phyloP scores from a whole-genome alignment of 805 yeast species.

The Candida palmyrensis region DNA sequence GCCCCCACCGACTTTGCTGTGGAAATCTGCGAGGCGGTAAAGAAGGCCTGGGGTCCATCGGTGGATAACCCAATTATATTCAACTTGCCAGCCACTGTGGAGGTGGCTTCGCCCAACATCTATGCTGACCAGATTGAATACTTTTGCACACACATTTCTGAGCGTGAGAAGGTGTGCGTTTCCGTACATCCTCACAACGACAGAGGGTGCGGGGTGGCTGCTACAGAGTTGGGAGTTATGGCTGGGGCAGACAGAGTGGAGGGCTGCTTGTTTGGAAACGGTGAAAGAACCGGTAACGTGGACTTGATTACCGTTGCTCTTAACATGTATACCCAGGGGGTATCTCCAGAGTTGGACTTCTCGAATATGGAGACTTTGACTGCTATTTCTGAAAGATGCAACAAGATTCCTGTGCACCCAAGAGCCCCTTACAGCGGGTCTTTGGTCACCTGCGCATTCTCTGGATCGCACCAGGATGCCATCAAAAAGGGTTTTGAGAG shows the following conservation, averaged over 20 bases:
- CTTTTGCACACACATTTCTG: slow-evolving; percentile 53
- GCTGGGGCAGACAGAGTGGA: slow-evolving; percentile 90
- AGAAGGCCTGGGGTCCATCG: slow-evolving; percentile 68
- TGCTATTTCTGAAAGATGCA: slow-evolving; percentile 72
- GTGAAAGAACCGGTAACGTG: slow-evolving; percentile 85
- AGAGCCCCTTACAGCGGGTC: slow-evolving; percentile 84
- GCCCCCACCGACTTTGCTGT: slow-evolving; percentile 60
- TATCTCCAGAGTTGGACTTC: slow-evolving; percentile 66
- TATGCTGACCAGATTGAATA: slow-evolving; percentile 84
- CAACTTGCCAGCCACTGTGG: slow-evolving; percentile 83
- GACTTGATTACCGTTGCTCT: slow-evolving; percentile 75
- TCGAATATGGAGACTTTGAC: slow-evolving; percentile 61
- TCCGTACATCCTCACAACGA: slow-evolving; percentile 83
- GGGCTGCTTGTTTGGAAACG: slow-evolving; percentile 82
- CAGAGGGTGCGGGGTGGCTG: slow-evolving; percentile 87
- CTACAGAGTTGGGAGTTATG: slow-evolving; percentile 73
- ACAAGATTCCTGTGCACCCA: slow-evolving; percentile 73
- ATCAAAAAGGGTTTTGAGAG: slow-evolving; percentile 73
- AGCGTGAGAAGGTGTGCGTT: slow-evolving; percentile 67
- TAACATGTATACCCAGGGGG: slow-evolving; percentile 76
- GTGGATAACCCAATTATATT: slow-evolving; percentile 64
- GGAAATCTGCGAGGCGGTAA: slow-evolving; percentile 69
- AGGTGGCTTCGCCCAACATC: slow-evolving; percentile 73
- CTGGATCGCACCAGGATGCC: slow-evolving; percentile 87
- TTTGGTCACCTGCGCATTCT: slow-evolving; percentile 76